Evolutionary conservation across 352 stramenopile genomes (phyloP).

Genomic region (Phytophthora fragariaefolia): DNA sequence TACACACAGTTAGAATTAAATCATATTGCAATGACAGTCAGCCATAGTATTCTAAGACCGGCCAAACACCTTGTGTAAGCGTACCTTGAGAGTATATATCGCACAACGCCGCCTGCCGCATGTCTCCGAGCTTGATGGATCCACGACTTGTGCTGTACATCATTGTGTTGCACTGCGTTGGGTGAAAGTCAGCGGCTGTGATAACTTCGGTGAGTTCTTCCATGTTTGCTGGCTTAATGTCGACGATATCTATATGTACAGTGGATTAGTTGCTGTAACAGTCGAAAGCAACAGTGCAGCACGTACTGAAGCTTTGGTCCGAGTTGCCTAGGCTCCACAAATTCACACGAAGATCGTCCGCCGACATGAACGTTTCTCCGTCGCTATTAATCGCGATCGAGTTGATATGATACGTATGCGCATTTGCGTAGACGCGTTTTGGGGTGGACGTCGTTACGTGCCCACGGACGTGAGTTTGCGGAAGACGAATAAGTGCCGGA

Average conservation of each 20-base stretch:
- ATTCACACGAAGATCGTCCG: slow-evolving; percentile 97
- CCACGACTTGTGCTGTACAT: slow-evolving; percentile 95
- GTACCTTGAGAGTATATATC: slow-evolving; percentile 81
- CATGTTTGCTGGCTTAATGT: slow-evolving; percentile 98
- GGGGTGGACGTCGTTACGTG: slow-evolving; percentile 76
- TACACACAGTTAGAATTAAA: not conserved
- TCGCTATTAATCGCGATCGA: slow-evolving; percentile 95
- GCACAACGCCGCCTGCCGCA: slow-evolving; percentile 91
- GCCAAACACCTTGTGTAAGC: no score
- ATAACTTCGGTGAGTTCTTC: slow-evolving; percentile 98
- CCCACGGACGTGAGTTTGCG: slow-evolving; percentile 56
- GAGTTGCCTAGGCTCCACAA: slow-evolving; percentile 94
- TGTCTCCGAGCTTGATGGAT: slow-evolving; percentile 93
- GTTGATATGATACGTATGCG: slow-evolving; percentile 98
- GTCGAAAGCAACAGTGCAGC: not conserved
- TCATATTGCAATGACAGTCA: not conserved
- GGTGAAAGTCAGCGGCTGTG: slow-evolving; percentile 94
- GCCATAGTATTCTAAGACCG: no score
- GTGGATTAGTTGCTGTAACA: not conserved
- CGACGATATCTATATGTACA: slow-evolving; percentile 91
- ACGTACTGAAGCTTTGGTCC: slow-evolving; percentile 92
- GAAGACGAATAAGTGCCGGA: slow-evolving; percentile 59
- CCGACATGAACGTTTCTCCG: slow-evolving; percentile 95
- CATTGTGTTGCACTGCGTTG: slow-evolving; percentile 94
- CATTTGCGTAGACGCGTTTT: slow-evolving; percentile 92